A percentile compares a stretch with the other conserved stretches of the same genome.
These are phyloP conservation scores for Myrica gale DNA, from an alignment of 306 rosid species.

Conservation along the genomic window DNA sequence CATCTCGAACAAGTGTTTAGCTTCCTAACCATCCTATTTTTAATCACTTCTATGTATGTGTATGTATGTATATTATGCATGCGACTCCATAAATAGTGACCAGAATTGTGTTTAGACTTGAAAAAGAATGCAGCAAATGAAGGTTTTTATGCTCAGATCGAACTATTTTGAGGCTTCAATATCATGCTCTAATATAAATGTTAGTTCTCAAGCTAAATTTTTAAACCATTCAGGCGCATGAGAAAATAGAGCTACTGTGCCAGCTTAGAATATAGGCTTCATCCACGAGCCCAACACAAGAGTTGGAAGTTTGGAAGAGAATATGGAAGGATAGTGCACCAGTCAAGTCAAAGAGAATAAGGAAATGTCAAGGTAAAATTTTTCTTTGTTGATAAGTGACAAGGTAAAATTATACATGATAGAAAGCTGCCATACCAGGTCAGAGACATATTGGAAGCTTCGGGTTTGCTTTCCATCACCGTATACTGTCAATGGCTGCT, in stretches of 20 bases:
- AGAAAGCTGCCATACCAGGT: conserved; percentile 59
- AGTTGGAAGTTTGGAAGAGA: not conserved
- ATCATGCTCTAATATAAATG: not conserved
- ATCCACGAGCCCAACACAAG: conserved; percentile 1
- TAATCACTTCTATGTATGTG: not conserved
- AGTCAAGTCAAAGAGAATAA: not conserved
- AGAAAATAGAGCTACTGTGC: conserved; percentile 9
- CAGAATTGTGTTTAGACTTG: not conserved
- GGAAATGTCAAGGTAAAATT: not conserved
- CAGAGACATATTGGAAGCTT: conserved; percentile 97
- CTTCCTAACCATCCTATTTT: not conserved
- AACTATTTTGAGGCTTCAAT: not conserved
- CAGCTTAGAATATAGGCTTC: not conserved
- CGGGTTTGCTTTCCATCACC: conserved; percentile 98
- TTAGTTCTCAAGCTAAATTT: not conserved
- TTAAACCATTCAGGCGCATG: conserved; percentile 4
- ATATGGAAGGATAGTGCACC: not conserved
- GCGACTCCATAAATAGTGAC: not conserved
- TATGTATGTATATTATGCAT: not conserved
- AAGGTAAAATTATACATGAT: not conserved
- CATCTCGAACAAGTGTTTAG: not conserved
- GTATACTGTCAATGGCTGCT: conserved; percentile 83
- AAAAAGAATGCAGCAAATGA: not conserved
- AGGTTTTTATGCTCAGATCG: too few species aligned
- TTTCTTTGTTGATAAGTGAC: too few species aligned